A percentile compares a stretch with the other conserved stretches of the same genome.
phyloP scores from a whole-genome alignment of 176 grass and related monocot species.

The Typha latifolia region DNA sequence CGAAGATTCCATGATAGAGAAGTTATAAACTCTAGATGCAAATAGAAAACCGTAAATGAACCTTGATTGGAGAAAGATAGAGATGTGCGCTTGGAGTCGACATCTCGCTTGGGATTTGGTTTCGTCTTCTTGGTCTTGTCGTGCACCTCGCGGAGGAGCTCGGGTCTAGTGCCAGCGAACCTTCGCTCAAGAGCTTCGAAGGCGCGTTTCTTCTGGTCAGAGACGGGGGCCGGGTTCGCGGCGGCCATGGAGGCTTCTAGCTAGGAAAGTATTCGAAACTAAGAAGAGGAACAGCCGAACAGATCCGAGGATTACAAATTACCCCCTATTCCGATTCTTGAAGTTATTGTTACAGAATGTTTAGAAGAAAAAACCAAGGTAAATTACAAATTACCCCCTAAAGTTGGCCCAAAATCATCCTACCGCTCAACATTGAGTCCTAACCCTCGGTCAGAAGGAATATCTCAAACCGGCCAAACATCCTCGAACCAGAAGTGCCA shows the following conservation, averaged over 20 bases:
- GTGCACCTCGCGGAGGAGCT: constrained; percentile 38
- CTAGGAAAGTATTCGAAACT: neutral
- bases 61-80: neutral
- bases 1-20: neutral
- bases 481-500: too few relatives aligned
- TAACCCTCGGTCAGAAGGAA: too few relatives aligned
- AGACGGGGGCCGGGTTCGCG: constrained; percentile 18
- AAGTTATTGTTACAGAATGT: too few relatives aligned
- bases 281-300: too few relatives aligned
- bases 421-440: too few relatives aligned
- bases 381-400: too few relatives aligned
- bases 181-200: constrained; percentile 41
- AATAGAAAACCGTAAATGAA: neutral
- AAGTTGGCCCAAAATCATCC: too few relatives aligned
- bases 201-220: constrained; percentile 44
- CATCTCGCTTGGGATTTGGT: constrained; percentile 3
- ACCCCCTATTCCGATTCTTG: too few relatives aligned
- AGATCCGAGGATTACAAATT: too few relatives aligned
- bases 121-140: constrained; percentile 16
- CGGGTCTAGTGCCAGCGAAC: constrained; percentile 37
- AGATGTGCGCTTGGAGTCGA: constrained; percentile 13
- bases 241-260: neutral
- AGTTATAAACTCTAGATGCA: neutral
- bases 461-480: too few relatives aligned
- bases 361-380: too few relatives aligned